A percentile compares a stretch with the other conserved stretches of the same genome.
Evolutionary conservation across 352 stramenopile species (phyloP).

Genomic region (Phytophthora macrochlamydospora): DNA sequence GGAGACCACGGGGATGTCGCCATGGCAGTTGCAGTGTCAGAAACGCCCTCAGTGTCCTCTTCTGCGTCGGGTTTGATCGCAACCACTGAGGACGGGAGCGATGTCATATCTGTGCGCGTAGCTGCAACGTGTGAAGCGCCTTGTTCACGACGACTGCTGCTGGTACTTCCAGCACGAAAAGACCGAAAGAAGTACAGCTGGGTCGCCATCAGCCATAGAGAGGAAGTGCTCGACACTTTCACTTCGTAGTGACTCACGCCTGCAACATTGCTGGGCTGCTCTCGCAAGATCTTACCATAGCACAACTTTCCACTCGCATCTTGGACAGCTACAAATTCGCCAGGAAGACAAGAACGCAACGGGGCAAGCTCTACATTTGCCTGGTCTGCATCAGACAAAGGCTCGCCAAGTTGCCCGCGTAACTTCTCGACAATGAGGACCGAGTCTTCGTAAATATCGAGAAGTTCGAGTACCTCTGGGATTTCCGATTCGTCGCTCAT

Average conservation of each 20-base stretch:
- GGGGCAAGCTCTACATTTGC: slow-evolving; percentile 60
- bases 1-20: slow-evolving; percentile 19
- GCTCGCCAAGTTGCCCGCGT: slow-evolving; percentile 60
- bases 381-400: slow-evolving; percentile 53
- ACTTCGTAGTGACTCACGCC: slow-evolving; percentile 69
- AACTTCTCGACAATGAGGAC: slow-evolving; percentile 69
- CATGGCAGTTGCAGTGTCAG: slow-evolving; percentile 9
- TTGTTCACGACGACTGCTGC: neutral
- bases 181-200: slow-evolving; percentile 82
- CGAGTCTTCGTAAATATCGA: slow-evolving; percentile 73
- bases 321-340: slow-evolving; percentile 74
- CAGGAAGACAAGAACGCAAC: slow-evolving; percentile 65
- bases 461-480: slow-evolving; percentile 45
- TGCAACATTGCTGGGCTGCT: slow-evolving; percentile 35
- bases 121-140: neutral
- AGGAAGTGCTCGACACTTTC: slow-evolving; percentile 47
- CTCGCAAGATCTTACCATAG: slow-evolving; percentile 70
- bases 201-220: slow-evolving; percentile 50
- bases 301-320: slow-evolving; percentile 40
- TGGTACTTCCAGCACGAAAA: slow-evolving; percentile 32
- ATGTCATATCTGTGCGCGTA: slow-evolving; percentile 3
- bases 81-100: slow-evolving; percentile 34
- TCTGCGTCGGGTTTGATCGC: slow-evolving; percentile 17
- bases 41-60: slow-evolving; percentile 13
- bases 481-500: slow-evolving; percentile 59